Percentiles rank a stretch among this genome's conserved stretches.
Evolutionary conservation across 2,329 filamentous ascomycete species (phyloP).

Genomic region (Fusarium zealandicum): DNA sequence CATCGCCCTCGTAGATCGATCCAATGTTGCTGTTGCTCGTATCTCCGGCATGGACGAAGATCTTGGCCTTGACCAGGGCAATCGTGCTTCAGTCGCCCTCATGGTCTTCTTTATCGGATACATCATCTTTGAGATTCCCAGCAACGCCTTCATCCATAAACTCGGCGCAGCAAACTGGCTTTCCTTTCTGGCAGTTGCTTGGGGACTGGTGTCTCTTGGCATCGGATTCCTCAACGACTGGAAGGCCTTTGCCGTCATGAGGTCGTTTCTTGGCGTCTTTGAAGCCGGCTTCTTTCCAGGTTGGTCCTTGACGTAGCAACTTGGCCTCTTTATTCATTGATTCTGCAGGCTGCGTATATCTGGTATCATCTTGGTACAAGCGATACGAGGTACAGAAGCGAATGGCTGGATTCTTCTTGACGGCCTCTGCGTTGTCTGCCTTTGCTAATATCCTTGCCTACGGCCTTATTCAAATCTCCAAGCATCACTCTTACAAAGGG

Average conservation of each 20-base stretch:
- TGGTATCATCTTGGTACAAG: constrained; percentile 26
- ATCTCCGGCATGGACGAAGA: constrained; percentile 30
- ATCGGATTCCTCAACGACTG: constrained; percentile 25
- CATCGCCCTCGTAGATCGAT: constrained; percentile 26
- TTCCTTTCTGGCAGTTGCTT: constrained; percentile 12
- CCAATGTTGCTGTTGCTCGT: constrained; percentile 25
- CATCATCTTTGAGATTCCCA: constrained; percentile 25
- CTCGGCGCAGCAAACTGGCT: constrained; percentile 30
- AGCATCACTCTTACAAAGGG: constrained; percentile 22
- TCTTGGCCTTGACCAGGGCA: constrained; percentile 11
- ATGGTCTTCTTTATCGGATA: constrained; percentile 35
- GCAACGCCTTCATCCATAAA: constrained; percentile 27
- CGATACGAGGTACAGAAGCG: constrained; percentile 25
- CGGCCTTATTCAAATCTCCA: constrained; percentile 20
- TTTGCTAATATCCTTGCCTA: constrained; percentile 30
- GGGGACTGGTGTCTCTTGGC: constrained; percentile 21
- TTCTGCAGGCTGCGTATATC: constrained; percentile 13
- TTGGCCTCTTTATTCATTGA: not conserved
- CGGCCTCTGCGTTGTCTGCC: constrained; percentile 7
- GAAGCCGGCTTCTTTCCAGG: constrained; percentile 31
- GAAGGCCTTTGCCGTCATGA: constrained; percentile 13
- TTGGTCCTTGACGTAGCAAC: not conserved
- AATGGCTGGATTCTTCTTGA: constrained; percentile 24
- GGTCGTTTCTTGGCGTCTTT: constrained; percentile 18
- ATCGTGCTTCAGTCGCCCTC: constrained; percentile 7